Conservation (phyloP, 2,329 filamentous ascomycete species). For the Elsinoe arachidis region DNA sequence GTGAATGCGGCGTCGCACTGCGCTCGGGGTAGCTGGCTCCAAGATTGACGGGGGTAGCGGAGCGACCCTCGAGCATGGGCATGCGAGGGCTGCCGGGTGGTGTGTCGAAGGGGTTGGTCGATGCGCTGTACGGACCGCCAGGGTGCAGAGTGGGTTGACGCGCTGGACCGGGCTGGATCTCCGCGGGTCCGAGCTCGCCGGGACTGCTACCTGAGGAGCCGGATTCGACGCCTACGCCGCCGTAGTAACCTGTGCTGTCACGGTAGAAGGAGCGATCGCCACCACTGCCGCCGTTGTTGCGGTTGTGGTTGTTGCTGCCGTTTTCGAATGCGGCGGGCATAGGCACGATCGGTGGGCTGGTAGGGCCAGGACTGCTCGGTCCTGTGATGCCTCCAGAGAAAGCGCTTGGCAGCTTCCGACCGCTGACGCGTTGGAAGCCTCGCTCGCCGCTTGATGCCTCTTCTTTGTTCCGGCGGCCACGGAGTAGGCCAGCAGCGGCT, state of each 20-base stretch:
- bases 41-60: slow-evolving; percentile 15
- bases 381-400: slow-evolving; percentile 40
- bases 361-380: slow-evolving; percentile 1
- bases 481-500: slow-evolving; percentile 27
- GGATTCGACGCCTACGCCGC: slow-evolving; percentile 25
- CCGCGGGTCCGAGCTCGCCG: slow-evolving; percentile 15
- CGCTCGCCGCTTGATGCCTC: slow-evolving; percentile 27
- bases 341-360: slow-evolving; percentile 19
- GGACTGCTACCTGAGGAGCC: slow-evolving; percentile 14
- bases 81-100: slow-evolving; percentile 13
- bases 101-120: slow-evolving; percentile 14
- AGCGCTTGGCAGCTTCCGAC: slow-evolving; percentile 40
- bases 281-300: slow-evolving; percentile 24
- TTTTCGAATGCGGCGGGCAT: slow-evolving; percentile 18
- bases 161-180: slow-evolving; percentile 27
- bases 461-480: slow-evolving; percentile 15
- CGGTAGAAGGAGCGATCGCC: slow-evolving; percentile 32
- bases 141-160: slow-evolving; percentile 26
- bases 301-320: slow-evolving; percentile 13
- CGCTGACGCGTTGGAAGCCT: slow-evolving; percentile 40
- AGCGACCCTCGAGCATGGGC: slow-evolving; percentile 15
- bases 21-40: slow-evolving; percentile 11
- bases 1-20: slow-evolving; percentile 15
- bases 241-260: slow-evolving; percentile 37
- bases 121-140: slow-evolving; percentile 23